phyloP scores from a whole-genome alignment of 2,329 filamentous ascomycete species.

The Venturia nashicola region DNA sequence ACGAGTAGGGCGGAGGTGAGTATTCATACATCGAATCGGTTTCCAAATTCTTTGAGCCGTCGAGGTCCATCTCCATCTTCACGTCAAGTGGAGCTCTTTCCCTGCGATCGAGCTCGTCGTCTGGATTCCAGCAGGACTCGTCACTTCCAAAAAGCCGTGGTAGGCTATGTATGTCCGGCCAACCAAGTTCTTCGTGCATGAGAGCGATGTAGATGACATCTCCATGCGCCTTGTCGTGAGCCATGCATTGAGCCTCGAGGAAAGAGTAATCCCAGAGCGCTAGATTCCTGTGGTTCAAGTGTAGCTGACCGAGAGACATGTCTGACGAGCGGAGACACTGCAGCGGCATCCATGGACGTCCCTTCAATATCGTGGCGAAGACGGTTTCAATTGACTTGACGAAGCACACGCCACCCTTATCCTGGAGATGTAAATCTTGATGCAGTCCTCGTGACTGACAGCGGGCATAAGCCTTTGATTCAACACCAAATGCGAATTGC shows the following conservation, averaged over 20 bases:
- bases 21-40: conserved; percentile 30
- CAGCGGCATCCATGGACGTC: conserved; percentile 28
- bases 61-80: conserved; percentile 8
- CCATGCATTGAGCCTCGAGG: conserved; percentile 28
- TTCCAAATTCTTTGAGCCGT: conserved; percentile 22
- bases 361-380: conserved; percentile 24
- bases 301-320: conserved; percentile 24
- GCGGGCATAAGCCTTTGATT: conserved; percentile 25
- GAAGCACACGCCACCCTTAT: conserved; percentile 25
- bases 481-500: conserved; percentile 25
- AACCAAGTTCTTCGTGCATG: conserved; percentile 26
- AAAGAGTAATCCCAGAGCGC: conserved; percentile 28
- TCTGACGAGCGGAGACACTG: conserved; percentile 25
- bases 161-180: conserved; percentile 26
- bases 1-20: conserved; percentile 27
- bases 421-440: conserved; percentile 24
- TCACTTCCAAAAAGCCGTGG: conserved; percentile 21
- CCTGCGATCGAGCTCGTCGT: conserved; percentile 25
- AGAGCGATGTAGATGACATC: conserved; percentile 28
- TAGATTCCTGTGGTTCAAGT: conserved; percentile 19
- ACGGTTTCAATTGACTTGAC: conserved; percentile 22
- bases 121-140: conserved; percentile 26
- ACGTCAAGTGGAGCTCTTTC: conserved; percentile 14
- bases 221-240: conserved; percentile 29
- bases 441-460: conserved; percentile 27